These are phyloP conservation scores for Pseudogymnoascus sp. DNA, from an alignment of 2,329 filamentous ascomycete genomes.

Conservation along the genomic window DNA sequence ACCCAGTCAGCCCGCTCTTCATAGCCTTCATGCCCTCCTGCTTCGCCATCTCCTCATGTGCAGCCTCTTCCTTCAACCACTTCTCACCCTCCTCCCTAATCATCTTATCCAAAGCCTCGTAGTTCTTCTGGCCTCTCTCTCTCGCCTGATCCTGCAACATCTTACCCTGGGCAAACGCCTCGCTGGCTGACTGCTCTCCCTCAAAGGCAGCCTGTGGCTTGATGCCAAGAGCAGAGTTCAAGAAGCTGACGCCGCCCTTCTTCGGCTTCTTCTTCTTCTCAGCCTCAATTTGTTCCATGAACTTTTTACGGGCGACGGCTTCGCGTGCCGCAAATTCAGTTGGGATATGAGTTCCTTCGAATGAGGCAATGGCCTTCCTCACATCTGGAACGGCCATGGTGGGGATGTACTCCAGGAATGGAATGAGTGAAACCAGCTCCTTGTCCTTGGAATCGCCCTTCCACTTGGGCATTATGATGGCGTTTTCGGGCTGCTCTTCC, in stretches of 20 bases:
- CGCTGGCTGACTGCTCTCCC: conserved; percentile 60
- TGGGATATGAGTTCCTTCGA: conserved; percentile 82
- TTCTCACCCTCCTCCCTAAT: conserved; percentile 89
- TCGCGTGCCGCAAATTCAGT: conserved; percentile 84
- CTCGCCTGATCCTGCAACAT: conserved; percentile 93
- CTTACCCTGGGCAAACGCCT: conserved; percentile 84
- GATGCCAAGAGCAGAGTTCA: conserved; percentile 68
- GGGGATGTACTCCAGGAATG: conserved; percentile 94
- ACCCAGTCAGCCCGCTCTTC: conserved; percentile 66
- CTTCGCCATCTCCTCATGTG: conserved; percentile 77
- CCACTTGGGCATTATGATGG: conserved; percentile 87
- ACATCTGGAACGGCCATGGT: conserved; percentile 89
- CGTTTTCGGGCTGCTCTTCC: conserved; percentile 89
- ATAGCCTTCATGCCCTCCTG: conserved; percentile 88
- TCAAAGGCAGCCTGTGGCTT: conserved; percentile 62
- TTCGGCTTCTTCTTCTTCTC: conserved; percentile 56
- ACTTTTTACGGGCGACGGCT: conserved; percentile 73
- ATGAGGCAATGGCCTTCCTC: conserved; percentile 76
- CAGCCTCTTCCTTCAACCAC: conserved; percentile 90
- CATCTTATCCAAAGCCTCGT: conserved; percentile 80
- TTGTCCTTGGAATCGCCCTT: conserved; percentile 73
- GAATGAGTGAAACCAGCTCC: conserved; percentile 80
- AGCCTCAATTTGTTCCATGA: conserved; percentile 66
- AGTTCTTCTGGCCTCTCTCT: conserved; percentile 83
- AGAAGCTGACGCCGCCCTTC: conserved; percentile 54